Base-by-base conservation (phyloP, 2,329 filamentous ascomycete genomes). In the Arthrobotrys pseudoclavata region DNA sequence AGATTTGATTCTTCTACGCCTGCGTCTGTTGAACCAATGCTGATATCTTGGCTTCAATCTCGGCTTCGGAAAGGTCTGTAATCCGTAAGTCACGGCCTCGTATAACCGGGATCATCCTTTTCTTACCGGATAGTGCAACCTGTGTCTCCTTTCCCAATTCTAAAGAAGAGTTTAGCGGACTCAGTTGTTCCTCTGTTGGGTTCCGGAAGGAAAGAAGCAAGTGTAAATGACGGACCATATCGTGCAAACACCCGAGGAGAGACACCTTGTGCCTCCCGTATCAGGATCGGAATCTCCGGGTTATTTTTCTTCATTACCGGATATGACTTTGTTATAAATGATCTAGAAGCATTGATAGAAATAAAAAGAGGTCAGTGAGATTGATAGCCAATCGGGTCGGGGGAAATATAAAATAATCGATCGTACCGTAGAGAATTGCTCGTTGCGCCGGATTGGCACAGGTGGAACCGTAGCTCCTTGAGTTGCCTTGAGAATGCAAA, bases 271-370 rank as follows among this genome's bases (percentile, higher is more conserved):
- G 95, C 96, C 87, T 98, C 96, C 83, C 96, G 92, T 83, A 99
- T 90, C 87, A 99, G 87, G 85, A 99, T 98, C 68, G 96, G 96
- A 60, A 89, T 94, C 85, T 92, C 87, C 71, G 96, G 96, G 87
- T 99, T 99, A 88, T 95, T 92, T 88, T 97, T 96, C 90, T 99
- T 99, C 95, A 99, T 98, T 77, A 92, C 96, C 55, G 96, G 96
- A 85, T 99, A 99, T 81, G 94, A 91, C 84, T 93, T 90, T 80
- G 91, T 91, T 81, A 99, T 88, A 86, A 99, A 99, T 31, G 92
- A 91, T 84, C 96, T 97, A 20, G 42, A 37, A 34, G 9, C 5
- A 12, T 62, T 3, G 37, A 42, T 2, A 57, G 63, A 34, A 60
- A 15, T 9, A 5, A 9, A 63, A 34, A 22, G 34, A 66, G 12